A percentile compares a stretch with the other conserved stretches of the same genome.
Evolutionary conservation across 140 eudicot genomes (phyloP).

Genomic region (Ambrosia hybrid): DNA sequence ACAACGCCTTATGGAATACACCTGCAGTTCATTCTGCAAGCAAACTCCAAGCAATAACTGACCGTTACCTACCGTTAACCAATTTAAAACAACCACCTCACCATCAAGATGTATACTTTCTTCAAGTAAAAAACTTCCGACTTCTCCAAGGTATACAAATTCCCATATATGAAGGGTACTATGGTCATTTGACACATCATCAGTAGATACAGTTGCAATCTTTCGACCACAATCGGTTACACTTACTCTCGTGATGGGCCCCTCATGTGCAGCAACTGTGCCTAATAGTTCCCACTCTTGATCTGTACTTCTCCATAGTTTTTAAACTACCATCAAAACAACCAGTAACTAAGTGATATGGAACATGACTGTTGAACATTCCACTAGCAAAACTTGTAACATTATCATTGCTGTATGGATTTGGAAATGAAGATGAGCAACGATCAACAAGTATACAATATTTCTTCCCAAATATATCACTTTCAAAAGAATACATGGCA

Average conservation of each 20-base stretch:
- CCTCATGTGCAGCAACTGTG: conserved; percentile 44
- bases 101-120: conserved; percentile 63
- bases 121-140: conserved; percentile 67
- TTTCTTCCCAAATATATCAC: conserved; percentile 52
- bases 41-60: conserved; percentile 75
- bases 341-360: conserved; percentile 82
- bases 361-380: conserved; percentile 30
- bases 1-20: conserved; percentile 55
- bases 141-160: conserved; percentile 51
- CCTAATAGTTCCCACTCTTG: conserved; percentile 85
- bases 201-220: conserved; percentile 60
- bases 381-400: conserved; percentile 55
- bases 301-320: conserved; percentile 73
- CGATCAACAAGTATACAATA: conserved; percentile 45
- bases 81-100: conserved; percentile 54
- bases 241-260: conserved; percentile 52
- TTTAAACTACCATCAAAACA: conserved; percentile 69
- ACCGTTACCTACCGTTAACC: conserved; percentile 74
- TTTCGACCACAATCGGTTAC: conserved; percentile 62
- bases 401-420: conserved; percentile 35
- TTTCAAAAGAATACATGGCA: conserved; percentile 39
- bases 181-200: conserved; percentile 29
- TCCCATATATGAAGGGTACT: conserved; percentile 68
- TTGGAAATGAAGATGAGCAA: conserved; percentile 65
- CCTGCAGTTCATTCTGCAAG: conserved; percentile 61